Base-by-base conservation (phyloP, 2,329 filamentous ascomycete species). In the Diplodia intermedia region DNA sequence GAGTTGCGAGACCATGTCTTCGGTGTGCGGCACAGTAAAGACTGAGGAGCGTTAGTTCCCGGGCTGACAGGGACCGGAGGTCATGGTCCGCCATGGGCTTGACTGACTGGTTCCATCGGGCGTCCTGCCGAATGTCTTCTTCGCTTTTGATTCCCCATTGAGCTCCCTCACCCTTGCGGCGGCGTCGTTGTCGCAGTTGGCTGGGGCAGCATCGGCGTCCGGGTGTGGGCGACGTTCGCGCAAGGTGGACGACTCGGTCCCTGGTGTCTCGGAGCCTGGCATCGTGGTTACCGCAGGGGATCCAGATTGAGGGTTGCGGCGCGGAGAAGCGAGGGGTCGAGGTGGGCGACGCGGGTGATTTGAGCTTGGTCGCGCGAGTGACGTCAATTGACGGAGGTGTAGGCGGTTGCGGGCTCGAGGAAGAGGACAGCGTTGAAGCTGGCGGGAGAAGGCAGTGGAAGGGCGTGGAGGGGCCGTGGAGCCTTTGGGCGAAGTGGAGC, bases 1-100 rank as follows among this genome's bases (percentile, higher is more conserved):
- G 67, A 99, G 87, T 82, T 98, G 95, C 63, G 94, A 97, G 73
- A 99, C 94, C 95, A 99, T 98, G 82, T 99, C 95, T 84, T 97
- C 93, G 68, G 95, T 99, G 70, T 93, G 90, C 57, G 95, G 95
- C 66, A 99, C 95, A 69, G 93, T 91, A 78, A 99, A 99, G 75
- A 97, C 95, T 98, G 75, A 31, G 11, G 26, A n/a, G 26, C 6
- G 54, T 67, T 38, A 61, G 66, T 55, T n/a, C 15, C 47, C 36
- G 56, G 33, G 18, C 15, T 40, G 38, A 47, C 20, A 50, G 7
- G 52, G 31, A 14, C 23, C n/a, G 26, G 56, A 47, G 38, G 14
- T 4, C 1, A 29, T 31, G 31, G 60, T 18, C 1, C 9, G 31
- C 29, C 20, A 31, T 36, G 43, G 29, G 29, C 60, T 20, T 12